These are phyloP conservation scores for Pichia deserticola DNA, from an alignment of 805 yeast species.

Conservation along the genomic window DNA sequence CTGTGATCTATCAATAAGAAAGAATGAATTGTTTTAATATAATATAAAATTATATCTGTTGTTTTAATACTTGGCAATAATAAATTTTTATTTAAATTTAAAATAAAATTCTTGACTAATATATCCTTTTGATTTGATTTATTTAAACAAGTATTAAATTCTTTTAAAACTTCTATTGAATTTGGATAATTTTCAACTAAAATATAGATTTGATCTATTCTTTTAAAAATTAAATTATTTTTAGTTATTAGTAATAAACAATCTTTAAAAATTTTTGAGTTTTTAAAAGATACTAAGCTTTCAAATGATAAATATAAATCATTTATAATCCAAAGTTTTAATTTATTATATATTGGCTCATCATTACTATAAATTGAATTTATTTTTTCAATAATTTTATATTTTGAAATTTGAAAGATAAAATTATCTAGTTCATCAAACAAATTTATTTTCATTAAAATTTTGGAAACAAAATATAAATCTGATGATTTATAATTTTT, in stretches of 20 bases:
- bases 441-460: constrained; percentile 15
- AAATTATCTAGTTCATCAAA: constrained; percentile 20
- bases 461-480: constrained; percentile 13
- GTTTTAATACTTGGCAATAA: constrained; percentile 83
- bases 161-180: constrained; percentile 47
- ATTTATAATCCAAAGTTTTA: constrained; percentile 32
- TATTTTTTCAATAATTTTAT: constrained; percentile 24
- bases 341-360: constrained; percentile 26
- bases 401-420: constrained; percentile 33
- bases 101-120: constrained; percentile 44
- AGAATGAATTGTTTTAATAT: constrained; percentile 62
- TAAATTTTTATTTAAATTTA: constrained; percentile 36
- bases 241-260: constrained; percentile 17
- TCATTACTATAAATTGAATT: not conserved
- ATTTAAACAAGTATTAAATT: constrained; percentile 46
- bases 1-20: constrained; percentile 77
- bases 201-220: constrained; percentile 53
- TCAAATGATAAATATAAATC: constrained; percentile 30
- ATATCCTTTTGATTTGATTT: constrained; percentile 42
- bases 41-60: constrained; percentile 57
- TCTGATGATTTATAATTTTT: not conserved
- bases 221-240: constrained; percentile 29
- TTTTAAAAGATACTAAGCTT: constrained; percentile 4
- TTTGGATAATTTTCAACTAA: constrained; percentile 48
- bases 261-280: constrained; percentile 4